Evolutionary conservation across 2,329 filamentous ascomycete species (phyloP), one percentile per base, ranked within the genome.

Genomic region (Pseudopyricularia javanii): DNA sequence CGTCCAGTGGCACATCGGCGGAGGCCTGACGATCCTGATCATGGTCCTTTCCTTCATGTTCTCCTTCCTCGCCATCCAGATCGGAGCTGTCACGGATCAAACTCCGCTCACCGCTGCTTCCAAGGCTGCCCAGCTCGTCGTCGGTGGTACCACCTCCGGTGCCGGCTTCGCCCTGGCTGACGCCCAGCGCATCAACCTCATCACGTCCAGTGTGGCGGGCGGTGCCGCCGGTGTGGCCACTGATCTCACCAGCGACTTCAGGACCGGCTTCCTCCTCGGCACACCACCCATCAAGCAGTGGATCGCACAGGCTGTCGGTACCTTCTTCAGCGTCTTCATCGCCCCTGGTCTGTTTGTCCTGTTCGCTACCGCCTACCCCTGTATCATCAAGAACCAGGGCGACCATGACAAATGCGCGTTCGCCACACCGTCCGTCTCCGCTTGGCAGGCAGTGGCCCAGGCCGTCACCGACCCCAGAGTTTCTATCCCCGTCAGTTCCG

Each of bases 51-150:
- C 75, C 53, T 78, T 82, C 68, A 68, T 82, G 60, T 82, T 82
- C 66, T 75, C 76, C 47, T 79, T 82, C 68, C 67, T 83, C 24
- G 78, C 76, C 48, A 78, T 82, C 56, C 78, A 82, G 62, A 79
- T 78, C 61, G 74, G 75, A 30, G 79, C 74, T 54, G 74, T 76
- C n/a, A 79, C 74, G 15, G 79, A 83, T 58, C 76, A 76, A 58
- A 81, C 82, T 0, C 83, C 83, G 0, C 69, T 86, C 2, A 85
- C 82, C 3, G 80, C 83, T 3, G 80, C 80, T 0, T 75, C 81
- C 58, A 86, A 86, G 66, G 82, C 82, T 4, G 83, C 80, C 2
- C 83, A 86, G 68, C 77, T 86, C 54, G 74, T 86, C 53, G 80
- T 83, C 48, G 82, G 82, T 57, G 82, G 77, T 50, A 80, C 81